Evolutionary conservation across 2,329 filamentous ascomycete species (phyloP).

Genomic region (Penicillium sp.): DNA sequence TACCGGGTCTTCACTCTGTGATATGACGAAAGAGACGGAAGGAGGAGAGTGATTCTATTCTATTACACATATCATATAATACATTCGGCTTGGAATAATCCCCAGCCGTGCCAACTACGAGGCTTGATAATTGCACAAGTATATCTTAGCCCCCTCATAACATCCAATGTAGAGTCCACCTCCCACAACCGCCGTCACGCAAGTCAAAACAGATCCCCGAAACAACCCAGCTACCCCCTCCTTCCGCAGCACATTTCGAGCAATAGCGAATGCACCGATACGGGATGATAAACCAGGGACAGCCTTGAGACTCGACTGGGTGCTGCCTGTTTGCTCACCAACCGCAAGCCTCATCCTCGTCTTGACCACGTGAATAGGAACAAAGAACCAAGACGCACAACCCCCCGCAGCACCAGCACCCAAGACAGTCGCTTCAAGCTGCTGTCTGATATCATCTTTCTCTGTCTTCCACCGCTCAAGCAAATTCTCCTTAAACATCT

Average conservation of each 20-base stretch:
- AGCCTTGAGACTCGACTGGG: background rate
- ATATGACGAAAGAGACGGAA: background rate
- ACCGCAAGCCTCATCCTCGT: conserved; percentile 9
- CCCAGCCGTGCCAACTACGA: background rate
- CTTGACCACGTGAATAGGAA: conserved; percentile 10
- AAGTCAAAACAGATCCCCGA: conserved; percentile 9
- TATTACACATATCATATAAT: background rate
- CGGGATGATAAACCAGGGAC: background rate
- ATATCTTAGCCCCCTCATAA: conserved; percentile 23
- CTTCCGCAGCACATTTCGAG: background rate
- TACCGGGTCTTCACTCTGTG: background rate
- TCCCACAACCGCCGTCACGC: conserved; percentile 2
- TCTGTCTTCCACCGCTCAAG: background rate
- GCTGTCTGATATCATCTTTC: background rate
- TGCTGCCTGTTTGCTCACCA: background rate
- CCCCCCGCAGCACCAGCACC: conserved; percentile 7
- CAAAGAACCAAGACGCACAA: conserved; percentile 7
- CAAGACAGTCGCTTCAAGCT: conserved; percentile 2
- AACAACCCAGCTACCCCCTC: conserved; percentile 11
- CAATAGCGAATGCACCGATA: background rate
- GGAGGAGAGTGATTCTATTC: background rate
- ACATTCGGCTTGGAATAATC: background rate
- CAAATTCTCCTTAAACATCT: conserved; percentile 8
- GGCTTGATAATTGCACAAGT: conserved; percentile 3
- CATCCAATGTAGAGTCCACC: conserved; percentile 10